Conservation (phyloP, 352 stramenopile species). For the Pythium volutum region DNA sequence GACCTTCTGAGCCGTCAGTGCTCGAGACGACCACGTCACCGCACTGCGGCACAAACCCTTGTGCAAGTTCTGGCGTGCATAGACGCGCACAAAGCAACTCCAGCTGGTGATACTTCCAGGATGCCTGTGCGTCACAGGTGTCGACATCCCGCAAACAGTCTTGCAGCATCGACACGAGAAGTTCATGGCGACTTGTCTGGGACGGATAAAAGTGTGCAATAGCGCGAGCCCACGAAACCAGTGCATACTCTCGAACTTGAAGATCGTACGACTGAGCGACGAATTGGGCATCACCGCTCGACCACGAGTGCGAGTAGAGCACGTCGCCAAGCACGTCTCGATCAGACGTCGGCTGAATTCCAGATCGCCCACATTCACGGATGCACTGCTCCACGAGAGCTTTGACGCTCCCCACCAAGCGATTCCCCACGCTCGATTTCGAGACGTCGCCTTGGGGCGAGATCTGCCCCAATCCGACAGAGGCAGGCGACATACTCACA, state of each 20-base stretch:
- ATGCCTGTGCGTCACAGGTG: conserved; percentile 28
- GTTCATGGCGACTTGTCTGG: conserved; percentile 54
- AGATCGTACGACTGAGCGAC: conserved; percentile 45
- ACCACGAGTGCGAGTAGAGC: conserved; percentile 39
- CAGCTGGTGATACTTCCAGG: conserved; percentile 70
- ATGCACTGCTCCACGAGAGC: conserved; percentile 53
- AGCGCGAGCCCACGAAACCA: conserved; percentile 61
- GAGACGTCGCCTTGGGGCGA: conserved; percentile 25
- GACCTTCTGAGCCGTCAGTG: not conserved
- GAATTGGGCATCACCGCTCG: conserved; percentile 36
- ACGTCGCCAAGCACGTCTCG: conserved; percentile 40
- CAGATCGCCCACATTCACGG: conserved; percentile 14
- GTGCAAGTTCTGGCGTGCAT: conserved; percentile 66
- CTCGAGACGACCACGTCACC: conserved; percentile 51
- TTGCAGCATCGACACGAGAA: conserved; percentile 50
- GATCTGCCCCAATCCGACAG: conserved; percentile 79
- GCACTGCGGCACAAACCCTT: conserved; percentile 70
- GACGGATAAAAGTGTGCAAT: conserved; percentile 74
- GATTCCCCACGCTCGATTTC: conserved; percentile 37
- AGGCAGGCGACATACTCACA: conserved; percentile 68
- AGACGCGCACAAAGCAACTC: conserved; percentile 80
- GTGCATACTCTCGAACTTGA: conserved; percentile 67
- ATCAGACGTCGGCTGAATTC: conserved; percentile 19
- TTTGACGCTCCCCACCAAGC: conserved; percentile 72
- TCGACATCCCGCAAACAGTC: conserved; percentile 47